Conservation (phyloP, 2,329 filamentous ascomycete genomes). For the Cercospora janseana region DNA sequence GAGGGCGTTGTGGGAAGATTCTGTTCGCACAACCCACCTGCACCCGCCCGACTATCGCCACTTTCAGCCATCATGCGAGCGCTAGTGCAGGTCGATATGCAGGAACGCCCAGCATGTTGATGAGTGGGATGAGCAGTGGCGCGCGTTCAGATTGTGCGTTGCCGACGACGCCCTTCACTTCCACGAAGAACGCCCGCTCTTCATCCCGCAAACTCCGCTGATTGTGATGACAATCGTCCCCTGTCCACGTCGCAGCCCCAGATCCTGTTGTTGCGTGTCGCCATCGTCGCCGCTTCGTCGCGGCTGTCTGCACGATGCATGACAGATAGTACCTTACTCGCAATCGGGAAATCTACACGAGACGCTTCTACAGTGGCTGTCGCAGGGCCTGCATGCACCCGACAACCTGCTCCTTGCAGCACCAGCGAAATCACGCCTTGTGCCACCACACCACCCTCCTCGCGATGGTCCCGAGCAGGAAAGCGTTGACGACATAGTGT, state of each 20-base stretch:
- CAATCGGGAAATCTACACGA: constrained; percentile 18
- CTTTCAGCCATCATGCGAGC: constrained; percentile 9
- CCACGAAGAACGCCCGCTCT: constrained; percentile 1
- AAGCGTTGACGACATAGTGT: neutral
- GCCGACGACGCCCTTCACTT: neutral
- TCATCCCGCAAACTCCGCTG: neutral
- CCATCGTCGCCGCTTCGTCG: neutral
- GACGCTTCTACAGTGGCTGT: constrained; percentile 12
- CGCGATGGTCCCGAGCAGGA: neutral
- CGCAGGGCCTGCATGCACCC: constrained; percentile 16
- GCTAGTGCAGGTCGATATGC: constrained; percentile 12
- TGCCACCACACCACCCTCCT: constrained; percentile 13
- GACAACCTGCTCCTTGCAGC: constrained; percentile 19
- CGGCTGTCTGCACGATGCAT: constrained; percentile 1
- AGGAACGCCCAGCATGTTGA: constrained; percentile 11
- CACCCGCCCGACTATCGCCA: constrained; percentile 6
- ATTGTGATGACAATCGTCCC: neutral
- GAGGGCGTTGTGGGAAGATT: neutral
- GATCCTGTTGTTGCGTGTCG: neutral
- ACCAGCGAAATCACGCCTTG: constrained; percentile 19
- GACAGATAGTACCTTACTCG: neutral
- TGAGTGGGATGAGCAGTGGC: constrained; percentile 1
- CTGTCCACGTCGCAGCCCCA: neutral
- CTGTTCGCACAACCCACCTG: constrained; percentile 3
- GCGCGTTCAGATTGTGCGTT: constrained; percentile 7